These are phyloP conservation scores for Fusarium chlamydosporum DNA, from an alignment of 2,329 filamentous ascomycete genomes.

Conservation along the genomic window DNA sequence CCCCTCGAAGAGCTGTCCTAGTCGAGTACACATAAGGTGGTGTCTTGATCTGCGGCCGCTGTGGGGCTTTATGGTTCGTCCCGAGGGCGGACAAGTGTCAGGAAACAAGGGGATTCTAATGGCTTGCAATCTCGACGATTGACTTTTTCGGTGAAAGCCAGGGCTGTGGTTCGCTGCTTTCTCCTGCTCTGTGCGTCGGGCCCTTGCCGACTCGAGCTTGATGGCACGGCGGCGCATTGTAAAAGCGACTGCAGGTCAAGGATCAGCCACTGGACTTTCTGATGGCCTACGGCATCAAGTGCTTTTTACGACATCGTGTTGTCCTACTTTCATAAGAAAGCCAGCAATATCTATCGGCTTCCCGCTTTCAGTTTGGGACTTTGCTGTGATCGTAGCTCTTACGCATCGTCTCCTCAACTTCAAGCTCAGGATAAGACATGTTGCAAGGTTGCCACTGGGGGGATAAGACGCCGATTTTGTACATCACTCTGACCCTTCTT, in stretches of 20 bases:
- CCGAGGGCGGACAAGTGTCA: conserved; percentile 58
- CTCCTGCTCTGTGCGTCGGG: conserved; percentile 41
- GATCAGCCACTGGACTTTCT: conserved; percentile 30
- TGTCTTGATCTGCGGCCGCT: conserved; percentile 59
- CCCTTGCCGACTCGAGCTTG: conserved; percentile 35
- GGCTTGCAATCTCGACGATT: conserved; percentile 48
- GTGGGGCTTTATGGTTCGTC: conserved; percentile 59
- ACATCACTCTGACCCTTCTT: conserved; percentile 3
- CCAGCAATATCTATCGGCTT: conserved; percentile 22
- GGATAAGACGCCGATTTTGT: conserved; percentile 3
- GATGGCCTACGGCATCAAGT: conserved; percentile 28
- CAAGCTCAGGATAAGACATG: conserved; percentile 15
- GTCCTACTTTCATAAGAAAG: conserved; percentile 26
- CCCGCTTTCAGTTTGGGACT: conserved; percentile 10
- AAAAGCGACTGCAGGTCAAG: conserved; percentile 33
- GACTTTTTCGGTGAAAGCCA: conserved; percentile 56
- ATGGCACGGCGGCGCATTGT: conserved; percentile 30
- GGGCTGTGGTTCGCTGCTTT: conserved; percentile 54
- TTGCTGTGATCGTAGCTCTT: conserved; percentile 12
- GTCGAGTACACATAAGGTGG: conserved; percentile 50
- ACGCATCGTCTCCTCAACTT: conserved; percentile 12
- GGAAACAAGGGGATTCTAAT: conserved; percentile 52
- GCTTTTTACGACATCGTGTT: conserved; percentile 23
- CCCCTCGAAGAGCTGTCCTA: conserved; percentile 40
- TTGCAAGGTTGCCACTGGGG: conserved; percentile 31